Conservation (phyloP, 129 eudicot species). For the Lactuca sativa region DNA sequence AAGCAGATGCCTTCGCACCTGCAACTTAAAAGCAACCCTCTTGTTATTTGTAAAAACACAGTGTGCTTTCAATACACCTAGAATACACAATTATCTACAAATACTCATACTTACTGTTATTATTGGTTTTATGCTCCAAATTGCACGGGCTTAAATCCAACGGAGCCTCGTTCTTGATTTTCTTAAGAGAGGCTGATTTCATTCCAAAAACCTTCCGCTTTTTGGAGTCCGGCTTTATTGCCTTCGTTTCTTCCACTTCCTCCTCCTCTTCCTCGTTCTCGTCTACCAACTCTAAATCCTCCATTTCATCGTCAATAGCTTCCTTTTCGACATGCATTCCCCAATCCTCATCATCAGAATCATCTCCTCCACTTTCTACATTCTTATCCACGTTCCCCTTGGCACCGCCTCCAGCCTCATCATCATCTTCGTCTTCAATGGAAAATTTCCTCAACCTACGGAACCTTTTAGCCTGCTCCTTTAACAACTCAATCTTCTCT, state of each 20-base stretch:
- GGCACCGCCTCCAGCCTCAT: constrained; percentile 17
- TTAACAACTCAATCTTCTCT: constrained; percentile 72
- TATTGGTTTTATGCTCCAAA: constrained; percentile 18
- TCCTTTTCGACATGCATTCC: constrained; percentile 55
- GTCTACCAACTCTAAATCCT: constrained; percentile 56
- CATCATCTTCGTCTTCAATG: constrained; percentile 48
- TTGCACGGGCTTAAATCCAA: constrained; percentile 20
- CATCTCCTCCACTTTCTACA: constrained; percentile 34
- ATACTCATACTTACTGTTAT: constrained; percentile 46
- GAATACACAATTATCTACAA: too few species aligned
- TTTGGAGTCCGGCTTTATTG: constrained; percentile 17
- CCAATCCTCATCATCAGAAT: constrained; percentile 84
- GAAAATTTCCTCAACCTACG: constrained; percentile 52
- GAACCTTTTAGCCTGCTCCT: constrained; percentile 54
- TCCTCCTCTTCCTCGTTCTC: constrained; percentile 50
- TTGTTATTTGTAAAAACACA: constrained; percentile 1
- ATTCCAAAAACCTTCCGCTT: constrained; percentile 39
- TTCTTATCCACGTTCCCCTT: constrained; percentile 18
- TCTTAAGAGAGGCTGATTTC: constrained; percentile 41
- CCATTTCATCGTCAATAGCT: constrained; percentile 48
- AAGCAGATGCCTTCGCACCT: constrained; percentile 42
- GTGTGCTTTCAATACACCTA: constrained; percentile 17
- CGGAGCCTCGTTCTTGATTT: constrained; percentile 44
- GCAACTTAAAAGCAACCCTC: constrained; percentile 21
- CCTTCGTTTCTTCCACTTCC: constrained; percentile 26